These are phyloP conservation scores for Chalciporus piperatus DNA, from an alignment of 768 basidiomycete genomes.

Conservation along the genomic window DNA sequence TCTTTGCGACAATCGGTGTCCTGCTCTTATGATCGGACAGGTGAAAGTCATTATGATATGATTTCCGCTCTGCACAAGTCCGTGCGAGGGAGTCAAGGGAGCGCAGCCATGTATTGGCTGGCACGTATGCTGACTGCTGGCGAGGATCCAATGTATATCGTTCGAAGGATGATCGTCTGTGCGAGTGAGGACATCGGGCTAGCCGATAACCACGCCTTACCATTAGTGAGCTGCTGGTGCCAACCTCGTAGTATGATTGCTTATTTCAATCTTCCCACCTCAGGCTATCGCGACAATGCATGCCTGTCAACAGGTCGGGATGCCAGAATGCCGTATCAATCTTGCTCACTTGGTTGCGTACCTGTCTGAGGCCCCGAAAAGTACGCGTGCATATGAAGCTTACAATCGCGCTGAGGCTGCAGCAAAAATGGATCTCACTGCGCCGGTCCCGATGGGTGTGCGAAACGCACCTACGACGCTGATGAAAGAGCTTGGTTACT, in stretches of 20 bases:
- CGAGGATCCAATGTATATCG: slow-evolving; percentile 78
- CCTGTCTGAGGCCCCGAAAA: slow-evolving; percentile 80
- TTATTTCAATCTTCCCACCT: not conserved
- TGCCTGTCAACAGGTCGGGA: slow-evolving; percentile 69
- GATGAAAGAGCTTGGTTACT: slow-evolving; percentile 70
- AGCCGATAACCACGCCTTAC: slow-evolving; percentile 74
- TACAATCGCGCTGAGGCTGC: slow-evolving; percentile 68
- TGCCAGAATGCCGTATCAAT: slow-evolving; percentile 80
- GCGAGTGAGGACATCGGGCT: slow-evolving; percentile 87
- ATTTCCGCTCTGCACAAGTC: slow-evolving; percentile 84
- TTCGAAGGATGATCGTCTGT: slow-evolving; percentile 70
- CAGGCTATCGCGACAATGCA: slow-evolving; percentile 63
- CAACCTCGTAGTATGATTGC: slow-evolving; percentile 7
- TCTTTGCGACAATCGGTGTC: slow-evolving; percentile 62
- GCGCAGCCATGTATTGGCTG: slow-evolving; percentile 86
- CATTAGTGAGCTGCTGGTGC: slow-evolving; percentile 46
- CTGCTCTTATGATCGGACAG: slow-evolving; percentile 69
- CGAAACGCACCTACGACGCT: slow-evolving; percentile 75
- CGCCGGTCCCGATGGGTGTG: slow-evolving; percentile 67
- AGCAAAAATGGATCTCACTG: slow-evolving; percentile 48
- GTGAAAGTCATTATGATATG: slow-evolving; percentile 78
- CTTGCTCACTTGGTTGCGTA: slow-evolving; percentile 76
- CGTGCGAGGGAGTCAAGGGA: slow-evolving; percentile 71
- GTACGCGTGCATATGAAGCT: slow-evolving; percentile 74
- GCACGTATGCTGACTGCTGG: slow-evolving; percentile 80